phyloP scores from a whole-genome alignment of 164 flowering plant genomes.

The Malania oleifera region DNA sequence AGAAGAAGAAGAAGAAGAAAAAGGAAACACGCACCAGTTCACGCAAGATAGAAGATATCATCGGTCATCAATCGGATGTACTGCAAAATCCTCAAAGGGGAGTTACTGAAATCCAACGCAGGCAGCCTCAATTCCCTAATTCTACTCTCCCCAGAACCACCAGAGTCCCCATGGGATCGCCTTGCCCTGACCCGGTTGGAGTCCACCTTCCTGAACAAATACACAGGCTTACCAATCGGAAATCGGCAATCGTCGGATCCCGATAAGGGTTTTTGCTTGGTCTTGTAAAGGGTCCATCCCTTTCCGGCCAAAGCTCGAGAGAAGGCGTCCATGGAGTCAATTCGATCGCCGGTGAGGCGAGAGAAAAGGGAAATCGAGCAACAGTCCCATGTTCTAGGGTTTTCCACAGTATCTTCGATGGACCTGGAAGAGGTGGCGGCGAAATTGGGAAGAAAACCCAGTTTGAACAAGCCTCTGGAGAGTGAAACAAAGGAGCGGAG shows the following conservation, averaged over 20 bases:
- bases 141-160: conserved; percentile 29
- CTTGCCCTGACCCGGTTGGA: conserved; percentile 26
- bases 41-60: conserved; percentile 59
- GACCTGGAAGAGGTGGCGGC: too few species aligned
- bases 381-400: conserved; percentile 42
- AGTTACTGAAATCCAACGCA: conserved; percentile 51
- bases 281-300: conserved; percentile 64
- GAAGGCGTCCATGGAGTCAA: conserved; percentile 45
- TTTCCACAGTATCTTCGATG: neutral
- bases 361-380: conserved; percentile 35
- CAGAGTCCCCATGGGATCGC: conserved; percentile 4
- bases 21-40: conserved; percentile 14
- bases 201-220: conserved; percentile 53
- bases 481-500: conserved; percentile 45
- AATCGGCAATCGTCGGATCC: conserved; percentile 11
- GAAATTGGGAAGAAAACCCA: conserved; percentile 38
- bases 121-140: conserved; percentile 69
- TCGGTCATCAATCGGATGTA: conserved; percentile 65
- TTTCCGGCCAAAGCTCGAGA: conserved; percentile 40
- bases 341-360: conserved; percentile 30
- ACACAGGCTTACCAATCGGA: conserved; percentile 19
- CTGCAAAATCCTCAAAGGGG: conserved; percentile 61
- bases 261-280: conserved; percentile 18
- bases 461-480: conserved; percentile 53
- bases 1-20: neutral